phyloP scores from a whole-genome alignment of 2,329 filamentous ascomycete genomes.

The Orbilia brochopaga region DNA sequence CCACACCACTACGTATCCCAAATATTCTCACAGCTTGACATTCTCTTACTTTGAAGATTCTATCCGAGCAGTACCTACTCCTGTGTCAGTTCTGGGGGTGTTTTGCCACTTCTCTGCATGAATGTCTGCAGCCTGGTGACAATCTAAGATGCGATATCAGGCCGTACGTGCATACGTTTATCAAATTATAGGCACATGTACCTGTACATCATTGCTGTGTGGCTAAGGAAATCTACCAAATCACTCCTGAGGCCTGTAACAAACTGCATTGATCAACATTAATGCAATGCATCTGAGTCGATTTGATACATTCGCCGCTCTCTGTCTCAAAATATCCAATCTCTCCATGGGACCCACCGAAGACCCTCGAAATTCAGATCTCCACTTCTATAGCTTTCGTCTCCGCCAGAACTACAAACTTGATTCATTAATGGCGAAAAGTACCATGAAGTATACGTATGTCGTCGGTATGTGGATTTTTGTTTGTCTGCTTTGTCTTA shows the following conservation, averaged over 20 bases:
- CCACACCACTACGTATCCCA: no score
- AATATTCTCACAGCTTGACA: no score
- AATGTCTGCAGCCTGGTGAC: neutral
- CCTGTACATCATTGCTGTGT: neutral
- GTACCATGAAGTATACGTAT: neutral
- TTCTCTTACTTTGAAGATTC: neutral
- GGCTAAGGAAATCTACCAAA: neutral
- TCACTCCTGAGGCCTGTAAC: neutral
- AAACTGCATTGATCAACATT: neutral
- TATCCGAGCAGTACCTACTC: neutral
- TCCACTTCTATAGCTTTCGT: no score
- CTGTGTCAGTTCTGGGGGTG: constrained; percentile 33
- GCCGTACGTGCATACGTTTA: no score
- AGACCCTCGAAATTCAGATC: no score
- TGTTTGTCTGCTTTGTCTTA: no score
- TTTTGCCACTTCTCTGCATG: neutral
- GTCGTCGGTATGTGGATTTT: constrained; percentile 1
- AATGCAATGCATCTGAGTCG: constrained; percentile 29
- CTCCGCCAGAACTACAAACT: no score
- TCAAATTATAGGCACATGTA: no score
- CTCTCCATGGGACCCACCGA: no score
- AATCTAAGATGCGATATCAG: neutral
- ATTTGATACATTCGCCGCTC: constrained; percentile 19
- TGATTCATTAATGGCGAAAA: no score
- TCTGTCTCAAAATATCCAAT: constrained; percentile 24